phyloP scores from a whole-genome alignment of 2,329 filamentous ascomycete species.

The Beauveria asiatica region DNA sequence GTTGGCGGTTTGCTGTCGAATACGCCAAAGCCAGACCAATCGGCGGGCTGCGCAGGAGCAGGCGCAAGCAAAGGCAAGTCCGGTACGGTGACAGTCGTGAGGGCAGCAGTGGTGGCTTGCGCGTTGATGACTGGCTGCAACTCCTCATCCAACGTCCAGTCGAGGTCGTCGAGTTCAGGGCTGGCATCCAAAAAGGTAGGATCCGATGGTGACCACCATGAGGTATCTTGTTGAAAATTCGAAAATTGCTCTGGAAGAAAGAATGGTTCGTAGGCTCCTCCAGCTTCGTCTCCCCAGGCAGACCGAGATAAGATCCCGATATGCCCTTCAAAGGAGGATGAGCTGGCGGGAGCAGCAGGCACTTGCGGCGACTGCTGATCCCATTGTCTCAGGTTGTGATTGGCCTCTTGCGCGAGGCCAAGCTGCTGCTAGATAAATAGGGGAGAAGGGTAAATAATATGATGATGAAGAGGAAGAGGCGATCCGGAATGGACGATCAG shows the following conservation, averaged over 20 bases:
- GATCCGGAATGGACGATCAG: not conserved
- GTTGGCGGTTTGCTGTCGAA: slow-evolving; percentile 5
- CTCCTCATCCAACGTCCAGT: slow-evolving; percentile 5
- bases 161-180: not conserved
- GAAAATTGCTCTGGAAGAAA: not conserved
- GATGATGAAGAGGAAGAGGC: not conserved
- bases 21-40: slow-evolving; percentile 7
- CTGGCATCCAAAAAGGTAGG: not conserved
- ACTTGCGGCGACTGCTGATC: slow-evolving; percentile 5
- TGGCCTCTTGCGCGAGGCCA: slow-evolving; percentile 12
- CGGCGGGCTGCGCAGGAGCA: not conserved
- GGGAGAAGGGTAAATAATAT: not conserved
- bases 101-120: not conserved
- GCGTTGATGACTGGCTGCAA: not conserved
- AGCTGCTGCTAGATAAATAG: not conserved
- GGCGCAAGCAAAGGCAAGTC: not conserved
- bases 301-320: slow-evolving; percentile 3
- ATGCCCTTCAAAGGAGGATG: slow-evolving; percentile 6
- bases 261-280: not conserved
- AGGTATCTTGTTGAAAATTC: not conserved
- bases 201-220: not conserved
- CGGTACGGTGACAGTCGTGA: not conserved
- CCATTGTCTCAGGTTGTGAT: slow-evolving; percentile 9
- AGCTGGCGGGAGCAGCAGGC: slow-evolving; percentile 8
- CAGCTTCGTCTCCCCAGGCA: slow-evolving; percentile 3